phyloP scores from a whole-genome alignment of 805 yeast genomes.

The Hanseniaspora singularis region DNA sequence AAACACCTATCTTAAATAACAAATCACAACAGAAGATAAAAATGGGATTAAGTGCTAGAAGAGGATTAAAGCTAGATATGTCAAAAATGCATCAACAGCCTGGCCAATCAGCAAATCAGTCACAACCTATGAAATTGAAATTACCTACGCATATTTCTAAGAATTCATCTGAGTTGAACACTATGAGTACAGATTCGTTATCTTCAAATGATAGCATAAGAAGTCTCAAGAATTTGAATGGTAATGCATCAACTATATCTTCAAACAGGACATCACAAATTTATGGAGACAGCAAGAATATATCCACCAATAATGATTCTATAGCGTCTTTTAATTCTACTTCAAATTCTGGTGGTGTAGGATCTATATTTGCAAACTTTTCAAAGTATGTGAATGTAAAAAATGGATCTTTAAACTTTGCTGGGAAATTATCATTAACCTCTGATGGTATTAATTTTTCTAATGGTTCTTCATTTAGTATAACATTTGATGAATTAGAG shows the following conservation, averaged over 20 bases:
- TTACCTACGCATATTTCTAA: background rate
- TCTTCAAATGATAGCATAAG: slow-evolving; percentile 7
- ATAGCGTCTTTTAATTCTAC: slow-evolving; percentile 14
- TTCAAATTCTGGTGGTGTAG: slow-evolving; percentile 17
- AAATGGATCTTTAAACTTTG: slow-evolving; percentile 81
- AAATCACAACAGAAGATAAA: slow-evolving; percentile 49
- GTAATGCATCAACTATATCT: background rate
- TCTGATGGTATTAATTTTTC: slow-evolving; percentile 86
- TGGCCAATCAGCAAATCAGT: too few species aligned
- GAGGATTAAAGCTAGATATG: slow-evolving; percentile 58
- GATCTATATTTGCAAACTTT: slow-evolving; percentile 58
- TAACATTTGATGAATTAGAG: slow-evolving; percentile 72
- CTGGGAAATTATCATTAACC: slow-evolving; percentile 85
- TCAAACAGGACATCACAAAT: slow-evolving; percentile 1
- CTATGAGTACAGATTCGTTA: slow-evolving; percentile 4
- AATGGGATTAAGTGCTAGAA: slow-evolving; percentile 74
- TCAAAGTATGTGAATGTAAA: slow-evolving; percentile 82
- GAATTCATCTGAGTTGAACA: background rate
- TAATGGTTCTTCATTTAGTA: slow-evolving; percentile 75
- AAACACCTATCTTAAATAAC: slow-evolving; percentile 75
- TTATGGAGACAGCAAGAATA: slow-evolving; percentile 19
- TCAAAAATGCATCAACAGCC: slow-evolving; percentile 9
- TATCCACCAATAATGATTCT: slow-evolving; percentile 21
- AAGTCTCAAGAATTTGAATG: background rate
- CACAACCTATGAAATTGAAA: background rate